Conservation (phyloP, 1,139 yeast species). For the Debaryomyces fabryi region DNA sequence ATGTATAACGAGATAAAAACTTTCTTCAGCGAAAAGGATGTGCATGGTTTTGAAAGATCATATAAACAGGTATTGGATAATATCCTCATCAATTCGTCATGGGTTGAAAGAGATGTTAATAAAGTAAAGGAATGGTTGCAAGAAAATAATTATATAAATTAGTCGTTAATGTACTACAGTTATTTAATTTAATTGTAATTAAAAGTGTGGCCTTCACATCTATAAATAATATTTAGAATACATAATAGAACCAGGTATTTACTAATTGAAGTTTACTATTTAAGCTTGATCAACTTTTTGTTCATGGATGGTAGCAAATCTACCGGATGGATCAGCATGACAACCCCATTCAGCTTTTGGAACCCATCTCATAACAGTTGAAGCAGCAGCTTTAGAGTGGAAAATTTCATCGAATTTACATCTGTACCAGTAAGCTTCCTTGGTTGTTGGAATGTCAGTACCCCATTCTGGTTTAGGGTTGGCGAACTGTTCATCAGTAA, state of each 20-base stretch:
- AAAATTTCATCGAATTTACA: constrained; percentile 91
- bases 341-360: constrained; percentile 99
- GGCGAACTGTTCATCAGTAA: constrained; percentile 86
- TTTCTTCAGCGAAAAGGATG: constrained; percentile 59
- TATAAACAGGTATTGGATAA: constrained; percentile 57
- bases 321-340: constrained; percentile 97
- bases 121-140: constrained; percentile 31
- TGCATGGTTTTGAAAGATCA: constrained; percentile 63
- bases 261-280: constrained; percentile 1
- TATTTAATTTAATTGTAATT: not conserved
- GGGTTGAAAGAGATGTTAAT: constrained; percentile 44
- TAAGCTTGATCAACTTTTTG: constrained; percentile 39
- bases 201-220: not conserved
- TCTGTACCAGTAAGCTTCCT: constrained; percentile 99
- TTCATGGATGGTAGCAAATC: constrained; percentile 90
- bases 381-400: constrained; percentile 84
- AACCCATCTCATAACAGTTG: constrained; percentile 98
- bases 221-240: constrained; percentile 1
- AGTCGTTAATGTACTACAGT: not conserved
- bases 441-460: constrained; percentile 87
- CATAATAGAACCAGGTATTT: not conserved
- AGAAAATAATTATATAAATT: constrained; percentile 11
- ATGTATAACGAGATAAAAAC: constrained; percentile 46
- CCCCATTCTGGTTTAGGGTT: constrained; percentile 97
- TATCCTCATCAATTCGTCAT: constrained; percentile 48